Conservation (phyloP, 345 rosid species). For the Gossypium thurberi region DNA sequence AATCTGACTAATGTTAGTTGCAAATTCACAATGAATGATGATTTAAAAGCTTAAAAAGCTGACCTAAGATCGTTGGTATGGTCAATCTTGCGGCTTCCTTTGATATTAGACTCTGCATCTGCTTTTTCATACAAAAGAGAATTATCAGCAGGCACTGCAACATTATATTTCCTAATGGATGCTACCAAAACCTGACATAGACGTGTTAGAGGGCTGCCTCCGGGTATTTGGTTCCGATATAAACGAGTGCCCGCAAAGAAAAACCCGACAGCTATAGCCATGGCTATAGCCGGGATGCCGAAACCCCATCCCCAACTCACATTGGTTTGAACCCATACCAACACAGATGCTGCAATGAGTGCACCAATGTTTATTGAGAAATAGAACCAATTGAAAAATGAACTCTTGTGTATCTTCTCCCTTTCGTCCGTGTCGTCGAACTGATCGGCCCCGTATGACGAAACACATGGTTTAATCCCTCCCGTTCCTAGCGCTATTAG, state of each 20-base stretch:
- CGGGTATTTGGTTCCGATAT: conserved; percentile 18
- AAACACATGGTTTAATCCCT: conserved; percentile 19
- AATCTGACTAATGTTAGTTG: no score
- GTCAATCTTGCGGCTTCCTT: conserved; percentile 21
- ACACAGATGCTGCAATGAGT: conserved; percentile 19
- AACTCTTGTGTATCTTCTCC: conserved; percentile 18
- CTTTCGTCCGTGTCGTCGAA: conserved; percentile 19
- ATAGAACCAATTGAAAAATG: conserved; percentile 17
- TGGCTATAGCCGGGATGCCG: conserved; percentile 21
- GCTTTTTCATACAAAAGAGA: conserved; percentile 14
- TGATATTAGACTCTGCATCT: conserved; percentile 13
- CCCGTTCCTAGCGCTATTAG: conserved; percentile 20
- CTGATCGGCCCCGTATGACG: conserved; percentile 25
- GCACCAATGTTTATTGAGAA: conserved; percentile 20
- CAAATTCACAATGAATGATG: no score
- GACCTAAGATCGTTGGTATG: conserved; percentile 15
- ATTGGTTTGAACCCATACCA: conserved; percentile 19
- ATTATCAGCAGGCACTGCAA: conserved; percentile 11
- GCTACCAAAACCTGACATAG: conserved; percentile 21
- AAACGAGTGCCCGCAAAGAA: conserved; percentile 21
- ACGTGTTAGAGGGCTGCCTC: conserved; percentile 23
- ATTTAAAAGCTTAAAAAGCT: neutral
- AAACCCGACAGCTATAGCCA: conserved; percentile 14
- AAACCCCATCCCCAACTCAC: conserved; percentile 24
- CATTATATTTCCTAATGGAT: conserved; percentile 10